A percentile compares a stretch with the other conserved stretches of the same genome.
Evolutionary conservation across 1,139 yeast genomes (phyloP).

Genomic region (Wickerhamomyces sp.): DNA sequence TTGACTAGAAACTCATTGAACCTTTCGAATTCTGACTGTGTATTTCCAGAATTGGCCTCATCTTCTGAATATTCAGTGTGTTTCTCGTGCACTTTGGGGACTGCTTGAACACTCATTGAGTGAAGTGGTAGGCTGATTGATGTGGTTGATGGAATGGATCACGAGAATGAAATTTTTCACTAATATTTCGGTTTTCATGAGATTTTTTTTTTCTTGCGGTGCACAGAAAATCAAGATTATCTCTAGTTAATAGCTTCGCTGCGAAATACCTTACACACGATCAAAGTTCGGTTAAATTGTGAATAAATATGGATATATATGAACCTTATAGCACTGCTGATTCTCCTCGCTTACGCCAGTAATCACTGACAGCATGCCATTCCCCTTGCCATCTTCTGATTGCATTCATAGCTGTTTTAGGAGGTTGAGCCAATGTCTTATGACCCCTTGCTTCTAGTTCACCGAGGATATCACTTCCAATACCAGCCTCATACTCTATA

Average conservation of each 20-base stretch:
- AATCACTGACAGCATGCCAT: conserved; percentile 51
- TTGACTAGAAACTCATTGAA: conserved; percentile 12
- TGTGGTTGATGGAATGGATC: too few species aligned
- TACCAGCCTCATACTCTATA: conserved; percentile 52
- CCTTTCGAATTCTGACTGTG: conserved; percentile 5
- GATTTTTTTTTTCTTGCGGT: too few species aligned
- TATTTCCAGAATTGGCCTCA: neutral
- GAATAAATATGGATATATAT: neutral
- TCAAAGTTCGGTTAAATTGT: too few species aligned
- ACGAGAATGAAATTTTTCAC: neutral
- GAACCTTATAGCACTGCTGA: conserved; percentile 28
- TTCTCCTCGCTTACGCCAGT: conserved; percentile 49
- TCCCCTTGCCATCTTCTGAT: conserved; percentile 35
- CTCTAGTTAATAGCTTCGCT: too few species aligned
- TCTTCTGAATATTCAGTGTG: neutral
- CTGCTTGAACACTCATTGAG: neutral
- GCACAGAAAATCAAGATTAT: too few species aligned
- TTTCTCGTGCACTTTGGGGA: neutral
- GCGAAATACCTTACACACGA: too few species aligned
- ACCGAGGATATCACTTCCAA: conserved; percentile 30
- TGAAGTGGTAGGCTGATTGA: neutral
- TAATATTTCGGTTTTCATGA: too few species aligned
- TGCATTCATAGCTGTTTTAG: conserved; percentile 47
- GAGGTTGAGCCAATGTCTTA: conserved; percentile 25
- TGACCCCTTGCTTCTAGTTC: conserved; percentile 39